These are phyloP conservation scores for Panaeolus papilionaceus DNA, from an alignment of 768 basidiomycete species.

Conservation along the genomic window DNA sequence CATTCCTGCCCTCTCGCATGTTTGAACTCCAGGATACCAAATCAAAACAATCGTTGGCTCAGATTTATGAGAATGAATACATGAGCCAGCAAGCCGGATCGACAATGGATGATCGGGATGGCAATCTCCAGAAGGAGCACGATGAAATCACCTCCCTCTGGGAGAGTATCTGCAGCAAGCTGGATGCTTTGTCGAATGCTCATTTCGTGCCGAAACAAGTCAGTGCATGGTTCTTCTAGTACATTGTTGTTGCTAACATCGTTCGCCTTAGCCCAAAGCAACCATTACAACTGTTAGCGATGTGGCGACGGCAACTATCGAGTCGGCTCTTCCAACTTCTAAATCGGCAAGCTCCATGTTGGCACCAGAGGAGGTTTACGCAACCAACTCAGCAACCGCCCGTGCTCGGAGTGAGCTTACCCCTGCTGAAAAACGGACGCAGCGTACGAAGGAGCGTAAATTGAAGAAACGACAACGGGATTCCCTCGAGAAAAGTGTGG, in stretches of 20 bases:
- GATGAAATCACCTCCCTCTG: constrained; percentile 83
- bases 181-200: constrained; percentile 94
- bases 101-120: constrained; percentile 79
- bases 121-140: constrained; percentile 88
- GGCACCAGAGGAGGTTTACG: constrained; percentile 92
- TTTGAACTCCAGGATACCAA: constrained; percentile 91
- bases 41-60: constrained; percentile 87
- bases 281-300: constrained; percentile 86
- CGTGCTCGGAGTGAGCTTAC: constrained; percentile 83
- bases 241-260: constrained; percentile 5
- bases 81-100: constrained; percentile 64
- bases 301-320: constrained; percentile 79
- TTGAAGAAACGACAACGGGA: constrained; percentile 71
- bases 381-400: constrained; percentile 59
- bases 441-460: constrained; percentile 74
- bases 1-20: constrained; percentile 89
- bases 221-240: constrained; percentile 32
- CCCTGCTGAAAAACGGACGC: constrained; percentile 78
- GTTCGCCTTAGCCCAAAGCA: constrained; percentile 75
- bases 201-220: constrained; percentile 96
- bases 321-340: constrained; percentile 89
- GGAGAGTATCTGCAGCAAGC: constrained; percentile 84
- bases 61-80: constrained; percentile 96
- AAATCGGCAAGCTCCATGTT: constrained; percentile 80
- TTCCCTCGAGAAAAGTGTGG: constrained; percentile 65